These are phyloP conservation scores for Thalassiosira mediterranea DNA, from an alignment of 352 stramenopile genomes.

Conservation along the genomic window DNA sequence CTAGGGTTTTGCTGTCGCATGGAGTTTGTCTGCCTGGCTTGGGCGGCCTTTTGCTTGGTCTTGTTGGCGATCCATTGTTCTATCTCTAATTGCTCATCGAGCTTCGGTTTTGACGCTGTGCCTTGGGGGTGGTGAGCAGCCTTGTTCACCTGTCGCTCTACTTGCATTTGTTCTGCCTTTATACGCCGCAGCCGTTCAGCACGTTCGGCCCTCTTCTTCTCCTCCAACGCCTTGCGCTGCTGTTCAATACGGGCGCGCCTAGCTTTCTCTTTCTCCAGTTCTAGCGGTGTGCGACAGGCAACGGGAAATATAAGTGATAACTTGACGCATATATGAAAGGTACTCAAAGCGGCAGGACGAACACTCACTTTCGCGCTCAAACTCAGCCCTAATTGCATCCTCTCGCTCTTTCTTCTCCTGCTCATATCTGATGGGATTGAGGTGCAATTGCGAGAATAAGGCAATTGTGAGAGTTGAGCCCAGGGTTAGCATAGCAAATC, in stretches of 20 bases:
- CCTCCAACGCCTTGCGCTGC: conserved; percentile 11
- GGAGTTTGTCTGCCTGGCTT: not conserved
- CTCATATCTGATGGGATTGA: conserved; percentile 10
- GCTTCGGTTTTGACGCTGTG: not conserved
- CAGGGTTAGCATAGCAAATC: no score
- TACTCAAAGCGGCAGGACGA: not conserved
- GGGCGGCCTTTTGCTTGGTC: no score
- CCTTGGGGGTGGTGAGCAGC: not conserved
- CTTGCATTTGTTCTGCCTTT: conserved; percentile 13
- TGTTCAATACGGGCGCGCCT: conserved; percentile 10
- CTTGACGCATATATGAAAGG: not conserved
- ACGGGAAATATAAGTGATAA: not conserved
- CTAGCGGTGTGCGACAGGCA: conserved; percentile 2
- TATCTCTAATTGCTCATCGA: conserved; percentile 16
- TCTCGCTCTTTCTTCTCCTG: conserved; percentile 25
- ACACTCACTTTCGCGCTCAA: conserved; percentile 22
- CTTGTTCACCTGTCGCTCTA: conserved; percentile 30
- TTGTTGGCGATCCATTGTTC: no score
- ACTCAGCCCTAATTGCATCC: conserved; percentile 13
- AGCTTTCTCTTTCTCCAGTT: conserved; percentile 28
- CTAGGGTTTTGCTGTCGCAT: not conserved
- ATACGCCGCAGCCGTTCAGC: conserved; percentile 17
- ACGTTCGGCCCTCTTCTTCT: conserved; percentile 20
- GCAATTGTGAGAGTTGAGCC: no score
- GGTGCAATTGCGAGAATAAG: not conserved